Evolutionary conservation across 1,139 yeast genomes (phyloP), one percentile per base, ranked within the genome.

Genomic region (Blastobotrys malaysiensis): DNA sequence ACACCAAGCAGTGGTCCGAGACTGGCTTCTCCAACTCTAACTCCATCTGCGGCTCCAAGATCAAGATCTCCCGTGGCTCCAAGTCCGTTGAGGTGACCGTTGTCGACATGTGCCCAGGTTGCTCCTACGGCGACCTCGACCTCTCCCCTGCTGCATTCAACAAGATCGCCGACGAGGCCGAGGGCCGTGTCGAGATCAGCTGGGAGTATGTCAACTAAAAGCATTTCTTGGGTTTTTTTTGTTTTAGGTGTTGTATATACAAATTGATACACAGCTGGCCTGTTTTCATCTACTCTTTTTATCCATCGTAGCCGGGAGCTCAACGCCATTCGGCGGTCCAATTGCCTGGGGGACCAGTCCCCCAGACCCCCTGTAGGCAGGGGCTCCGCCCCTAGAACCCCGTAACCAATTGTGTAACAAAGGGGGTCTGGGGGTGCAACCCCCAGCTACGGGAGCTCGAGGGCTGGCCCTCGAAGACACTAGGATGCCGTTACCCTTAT

Each of bases 101-200:
- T 58, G 78, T 76, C 51, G 84, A 81, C 66, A 73, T 78, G 57
- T 81, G 85, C 67, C 79, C 71, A 45, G 80, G 79, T 20, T 81
- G 85, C 63, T 59, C 67, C 44, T 68, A 70, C 46, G 69, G 74
- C 55, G 79, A 76, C 60, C 70, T 81, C 49, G 84, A 81, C 64
- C 72, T 81, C 57, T 77, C 82, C 9, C 82, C 83, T 13, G 67
- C 80, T 46, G 84, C 84, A 2, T 81, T 80, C 64, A 56, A 69
- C 50, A 58, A 70, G 58, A 70, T 81, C 50, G 83, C 81, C n/a
- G 73, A 69, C 57, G 66, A 68, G 56, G 64, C 69, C 45, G 73
- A 72, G 55, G 85, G 85, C 51, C 77, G 77, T 44, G 69, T 80
- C 57, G 64, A 67, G 21, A 72, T 81, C 61, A 65, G 72, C 48